phyloP scores from a whole-genome alignment of 441 rosid genomes.

The California macrophylla region DNA sequence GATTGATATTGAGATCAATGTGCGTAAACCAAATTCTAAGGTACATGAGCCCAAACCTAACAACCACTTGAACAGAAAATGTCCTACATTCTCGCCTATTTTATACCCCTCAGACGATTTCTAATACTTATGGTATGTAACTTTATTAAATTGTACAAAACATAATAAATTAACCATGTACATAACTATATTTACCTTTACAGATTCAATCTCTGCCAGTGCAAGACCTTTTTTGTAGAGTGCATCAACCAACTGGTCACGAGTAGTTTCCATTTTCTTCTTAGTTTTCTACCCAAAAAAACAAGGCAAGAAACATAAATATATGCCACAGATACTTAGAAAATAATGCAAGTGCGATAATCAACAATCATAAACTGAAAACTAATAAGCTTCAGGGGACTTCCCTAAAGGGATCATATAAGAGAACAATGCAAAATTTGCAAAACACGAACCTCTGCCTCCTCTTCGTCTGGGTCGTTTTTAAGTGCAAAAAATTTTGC shows the following conservation, averaged over 20 bases:
- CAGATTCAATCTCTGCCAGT: conserved; percentile 47
- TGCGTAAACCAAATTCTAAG: too few relatives aligned
- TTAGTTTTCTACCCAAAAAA: conserved; percentile 37
- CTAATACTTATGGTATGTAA: background rate
- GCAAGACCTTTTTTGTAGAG: conserved; percentile 83
- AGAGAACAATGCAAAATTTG: background rate
- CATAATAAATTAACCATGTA: background rate
- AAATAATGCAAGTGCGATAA: background rate
- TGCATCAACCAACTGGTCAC: conserved; percentile 80
- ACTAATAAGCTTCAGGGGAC: background rate
- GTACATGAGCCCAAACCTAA: too few relatives aligned
- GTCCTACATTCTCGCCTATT: background rate
- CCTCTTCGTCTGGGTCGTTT: conserved; percentile 89
- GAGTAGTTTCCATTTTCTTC: conserved; percentile 72
- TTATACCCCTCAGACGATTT: background rate
- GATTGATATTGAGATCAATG: too few relatives aligned
- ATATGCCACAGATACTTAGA: too few relatives aligned
- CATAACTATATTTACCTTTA: conserved; percentile 36
- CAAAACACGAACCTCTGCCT: conserved; percentile 55
- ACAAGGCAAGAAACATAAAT: background rate
- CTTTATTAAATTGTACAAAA: background rate
- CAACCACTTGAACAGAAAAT: background rate
- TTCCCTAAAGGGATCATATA: background rate
- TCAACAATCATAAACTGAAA: background rate
- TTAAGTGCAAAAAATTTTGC: conserved; percentile 55